These are phyloP conservation scores for Cercospora beticola DNA, from an alignment of 2,329 filamentous ascomycete species.

Conservation along the genomic window DNA sequence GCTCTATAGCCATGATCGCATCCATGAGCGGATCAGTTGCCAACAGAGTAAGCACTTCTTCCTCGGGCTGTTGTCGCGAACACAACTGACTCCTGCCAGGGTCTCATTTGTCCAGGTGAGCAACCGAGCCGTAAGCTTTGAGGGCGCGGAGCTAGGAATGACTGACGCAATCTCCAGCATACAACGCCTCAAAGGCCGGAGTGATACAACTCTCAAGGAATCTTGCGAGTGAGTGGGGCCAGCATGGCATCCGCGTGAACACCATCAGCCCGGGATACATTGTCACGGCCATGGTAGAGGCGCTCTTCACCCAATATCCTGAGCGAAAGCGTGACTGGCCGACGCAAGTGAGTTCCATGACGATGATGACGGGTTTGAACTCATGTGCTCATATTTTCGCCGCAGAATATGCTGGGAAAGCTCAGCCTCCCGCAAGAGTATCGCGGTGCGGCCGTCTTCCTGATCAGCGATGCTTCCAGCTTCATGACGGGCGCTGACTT, in stretches of 20 bases:
- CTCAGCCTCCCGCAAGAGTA: constrained; percentile 41
- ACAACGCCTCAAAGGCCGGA: constrained; percentile 74
- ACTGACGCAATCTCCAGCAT: constrained; percentile 50
- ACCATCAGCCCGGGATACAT: constrained; percentile 80
- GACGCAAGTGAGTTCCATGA: constrained; percentile 50
- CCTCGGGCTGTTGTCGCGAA: neutral
- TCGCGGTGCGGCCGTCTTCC: constrained; percentile 41
- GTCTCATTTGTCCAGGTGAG: constrained; percentile 53
- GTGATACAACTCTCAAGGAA: constrained; percentile 71
- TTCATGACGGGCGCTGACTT: constrained; percentile 59
- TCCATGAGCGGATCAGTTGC: constrained; percentile 63
- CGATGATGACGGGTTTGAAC: neutral
- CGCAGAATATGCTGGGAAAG: constrained; percentile 68
- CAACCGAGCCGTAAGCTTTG: neutral
- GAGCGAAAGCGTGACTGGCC: constrained; percentile 69
- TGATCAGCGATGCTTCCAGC: constrained; percentile 46
- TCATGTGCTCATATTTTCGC: neutral
- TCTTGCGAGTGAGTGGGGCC: constrained; percentile 71
- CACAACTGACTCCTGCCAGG: constrained; percentile 43
- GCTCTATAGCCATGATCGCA: constrained; percentile 62
- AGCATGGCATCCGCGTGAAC: constrained; percentile 71
- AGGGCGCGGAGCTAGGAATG: neutral
- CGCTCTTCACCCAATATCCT: constrained; percentile 73
- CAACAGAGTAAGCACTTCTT: constrained; percentile 55
- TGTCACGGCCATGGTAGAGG: constrained; percentile 78